Evolutionary conservation across 306 rosid genomes (phyloP).

Genomic region (Medicago arabica): DNA sequence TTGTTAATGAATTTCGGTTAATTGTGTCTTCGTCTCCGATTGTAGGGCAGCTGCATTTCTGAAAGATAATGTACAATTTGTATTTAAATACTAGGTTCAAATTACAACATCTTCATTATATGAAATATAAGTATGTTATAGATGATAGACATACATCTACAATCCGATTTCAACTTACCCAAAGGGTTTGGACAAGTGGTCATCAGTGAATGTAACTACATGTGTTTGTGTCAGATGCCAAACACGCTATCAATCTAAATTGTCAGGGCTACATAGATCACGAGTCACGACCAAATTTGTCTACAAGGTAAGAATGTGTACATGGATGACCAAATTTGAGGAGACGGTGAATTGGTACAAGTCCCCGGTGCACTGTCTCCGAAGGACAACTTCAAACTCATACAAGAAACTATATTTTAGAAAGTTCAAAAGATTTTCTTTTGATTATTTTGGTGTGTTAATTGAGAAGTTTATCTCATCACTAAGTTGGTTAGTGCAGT

Average conservation of each 20-base stretch:
- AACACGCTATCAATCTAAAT: not conserved
- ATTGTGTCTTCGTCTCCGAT: too few species aligned
- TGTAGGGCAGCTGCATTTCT: too few species aligned
- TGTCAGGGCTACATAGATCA: not conserved
- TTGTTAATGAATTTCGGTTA: too few species aligned
- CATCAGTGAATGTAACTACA: not conserved
- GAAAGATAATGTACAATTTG: too few species aligned
- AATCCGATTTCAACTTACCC: not conserved
- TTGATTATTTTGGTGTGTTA: not conserved
- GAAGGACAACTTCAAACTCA: not conserved
- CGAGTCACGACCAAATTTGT: not conserved
- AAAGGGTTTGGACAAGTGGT: not conserved
- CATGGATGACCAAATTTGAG: not conserved
- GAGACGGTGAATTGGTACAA: not conserved
- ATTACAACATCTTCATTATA: too few species aligned
- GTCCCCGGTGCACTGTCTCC: not conserved
- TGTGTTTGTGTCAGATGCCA: not conserved
- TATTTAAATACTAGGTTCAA: too few species aligned
- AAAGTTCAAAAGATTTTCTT: not conserved
- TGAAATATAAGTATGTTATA: not conserved
- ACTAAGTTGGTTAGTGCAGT: not conserved
- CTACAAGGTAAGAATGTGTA: not conserved
- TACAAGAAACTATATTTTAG: slow-evolving; percentile 5
- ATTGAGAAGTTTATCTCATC: not conserved
- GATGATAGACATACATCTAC: not conserved